Base-by-base conservation (phyloP, 176 grass and related monocot genomes). In the Bothriochloa decipiens region DNA sequence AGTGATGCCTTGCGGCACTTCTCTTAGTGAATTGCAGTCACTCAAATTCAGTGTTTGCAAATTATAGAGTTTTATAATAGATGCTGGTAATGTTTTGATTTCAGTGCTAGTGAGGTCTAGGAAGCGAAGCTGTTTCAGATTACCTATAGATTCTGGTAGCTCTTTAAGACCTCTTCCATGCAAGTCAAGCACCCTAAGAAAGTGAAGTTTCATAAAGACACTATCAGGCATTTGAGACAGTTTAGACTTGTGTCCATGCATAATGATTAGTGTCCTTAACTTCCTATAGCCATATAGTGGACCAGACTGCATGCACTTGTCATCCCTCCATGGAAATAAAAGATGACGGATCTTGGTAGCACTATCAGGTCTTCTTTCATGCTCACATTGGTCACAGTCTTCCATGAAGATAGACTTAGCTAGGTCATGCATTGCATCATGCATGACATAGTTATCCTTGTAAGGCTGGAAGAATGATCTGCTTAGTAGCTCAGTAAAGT, bases 351-450 rank as follows among this genome's bases (percentile, higher is more conserved):
- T 68, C 65, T 86, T 92, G 65, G 5, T 65, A 69, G 49, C 70
- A 39, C 32, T 46, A 6, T 40, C 18, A 17, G 41, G 9, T 70
- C 52, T 81, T 71, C 16, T 50, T 23, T 69, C 69, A 35, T 84
- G 32, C 33, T 90, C 87, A 65, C 87, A 89, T 82, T 84, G 86
- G 17, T 80, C 35, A 43, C 74, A 92, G n/a, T 94, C 81, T 83
- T 90, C 92, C 66, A 83, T 42, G 22, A 84, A 92, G 68, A 94
- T 76, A 67, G 85, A 92, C 81, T 55, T 88, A 52, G 92, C 85
- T 62, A 94, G 89, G 72, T 92, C 90, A 85, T 94, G 89, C 62
- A 94, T 94, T 27, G 86, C 89, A 77, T 86, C 80, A 50, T 91
- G 92, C 87, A 94, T 92, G 57, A 86, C 74, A 83, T 92, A 94